These are phyloP conservation scores for Podila clonocystis DNA, from an alignment of 192 early-diverging fungal species.

Conservation along the genomic window DNA sequence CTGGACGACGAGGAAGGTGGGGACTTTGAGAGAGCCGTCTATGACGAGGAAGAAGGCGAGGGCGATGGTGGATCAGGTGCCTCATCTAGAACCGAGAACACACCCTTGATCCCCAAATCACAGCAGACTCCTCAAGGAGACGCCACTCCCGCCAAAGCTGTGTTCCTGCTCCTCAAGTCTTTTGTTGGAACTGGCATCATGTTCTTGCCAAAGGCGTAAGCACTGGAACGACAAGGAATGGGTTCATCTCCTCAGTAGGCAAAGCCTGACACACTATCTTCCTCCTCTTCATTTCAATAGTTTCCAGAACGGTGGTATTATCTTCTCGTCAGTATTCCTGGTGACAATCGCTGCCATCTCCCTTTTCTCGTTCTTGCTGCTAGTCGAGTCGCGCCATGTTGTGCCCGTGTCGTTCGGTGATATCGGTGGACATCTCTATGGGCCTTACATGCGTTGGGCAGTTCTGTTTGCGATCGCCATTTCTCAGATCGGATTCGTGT, in stretches of 20 bases:
- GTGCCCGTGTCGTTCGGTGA: conserved; percentile 80
- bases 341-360: conserved; percentile 75
- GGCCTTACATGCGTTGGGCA: conserved; percentile 68
- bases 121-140: conserved; percentile 59
- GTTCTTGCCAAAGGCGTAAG: conserved; percentile 73
- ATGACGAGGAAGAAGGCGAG: conserved; percentile 57
- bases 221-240: neutral
- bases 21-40: conserved; percentile 32
- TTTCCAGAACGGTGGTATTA: conserved; percentile 81
- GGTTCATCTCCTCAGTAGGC: neutral
- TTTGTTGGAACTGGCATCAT: conserved; percentile 85
- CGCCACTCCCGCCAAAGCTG: conserved; percentile 75
- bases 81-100: conserved; percentile 24
- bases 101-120: conserved; percentile 53
- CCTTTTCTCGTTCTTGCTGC: conserved; percentile 74
- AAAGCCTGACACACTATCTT: neutral
- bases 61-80: conserved; percentile 20
- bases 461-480: conserved; percentile 78
- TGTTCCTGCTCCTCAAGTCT: conserved; percentile 81
- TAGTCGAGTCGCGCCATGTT: conserved; percentile 74
- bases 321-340: conserved; percentile 73
- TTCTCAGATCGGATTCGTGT: conserved; percentile 75
- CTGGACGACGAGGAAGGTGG: conserved; percentile 78
- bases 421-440: conserved; percentile 72
- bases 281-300: conserved; percentile 33